Percentiles rank a stretch among this genome's conserved stretches.
Conservation (phyloP, 192 early-diverging fungal genomes). For the Entomortierella lignicola region DNA sequence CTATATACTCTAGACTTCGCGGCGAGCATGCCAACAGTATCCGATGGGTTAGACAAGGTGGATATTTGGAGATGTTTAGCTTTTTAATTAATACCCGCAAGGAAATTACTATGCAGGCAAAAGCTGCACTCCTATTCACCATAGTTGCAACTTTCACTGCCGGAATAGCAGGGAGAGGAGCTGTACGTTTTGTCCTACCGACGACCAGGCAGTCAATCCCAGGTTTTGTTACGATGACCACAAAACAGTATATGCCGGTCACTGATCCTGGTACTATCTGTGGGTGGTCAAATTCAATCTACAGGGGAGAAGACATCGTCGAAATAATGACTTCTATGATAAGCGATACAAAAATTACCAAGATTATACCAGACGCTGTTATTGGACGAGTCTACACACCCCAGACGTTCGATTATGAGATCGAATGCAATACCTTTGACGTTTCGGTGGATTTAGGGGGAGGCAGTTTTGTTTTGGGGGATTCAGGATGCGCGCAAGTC, state of each 20-base stretch:
- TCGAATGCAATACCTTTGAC: neutral
- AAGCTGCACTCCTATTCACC: neutral
- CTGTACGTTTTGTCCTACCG: conserved; percentile 1
- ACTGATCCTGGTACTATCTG: neutral
- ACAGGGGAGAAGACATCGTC: neutral
- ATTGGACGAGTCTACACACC: neutral
- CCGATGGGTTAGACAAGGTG: conserved; percentile 28
- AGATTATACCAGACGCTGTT: neutral
- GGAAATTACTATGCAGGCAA: neutral
- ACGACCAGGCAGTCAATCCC: neutral
- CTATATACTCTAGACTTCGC: conserved; percentile 15
- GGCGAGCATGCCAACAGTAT: conserved; percentile 20
- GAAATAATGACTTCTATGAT: neutral
- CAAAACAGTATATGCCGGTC: neutral
- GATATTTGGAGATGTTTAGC: conserved; percentile 10
- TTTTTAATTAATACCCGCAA: neutral
- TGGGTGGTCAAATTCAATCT: neutral
- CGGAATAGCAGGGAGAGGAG: neutral
- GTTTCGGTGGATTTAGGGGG: neutral
- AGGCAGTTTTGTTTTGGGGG: neutral
- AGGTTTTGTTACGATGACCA: neutral
- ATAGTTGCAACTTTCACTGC: conserved; percentile 1
- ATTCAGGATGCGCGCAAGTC: neutral
- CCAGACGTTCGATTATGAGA: neutral
- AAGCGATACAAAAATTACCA: neutral